phyloP scores from a whole-genome alignment of 257 asterid species.

The Leonotis leonurus region DNA sequence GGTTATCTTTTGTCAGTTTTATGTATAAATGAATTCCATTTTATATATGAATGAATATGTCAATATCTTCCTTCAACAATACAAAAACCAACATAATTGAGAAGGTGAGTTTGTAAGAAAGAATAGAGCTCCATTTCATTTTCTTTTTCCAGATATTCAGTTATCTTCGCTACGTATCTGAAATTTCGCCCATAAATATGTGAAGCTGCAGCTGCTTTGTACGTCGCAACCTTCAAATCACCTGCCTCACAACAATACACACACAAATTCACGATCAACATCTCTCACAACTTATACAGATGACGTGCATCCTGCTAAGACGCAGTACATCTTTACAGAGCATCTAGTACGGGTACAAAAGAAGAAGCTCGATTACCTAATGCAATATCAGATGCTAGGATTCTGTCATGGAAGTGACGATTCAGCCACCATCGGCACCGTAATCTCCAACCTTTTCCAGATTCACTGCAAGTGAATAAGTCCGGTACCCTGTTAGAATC shows the following conservation, averaged over 20 bases:
- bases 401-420: constrained; percentile 55
- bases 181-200: constrained; percentile 65
- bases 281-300: neutral
- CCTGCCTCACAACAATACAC: constrained; percentile 31
- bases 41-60: no score
- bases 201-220: constrained; percentile 72
- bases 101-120: constrained; percentile 40
- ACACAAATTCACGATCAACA: neutral
- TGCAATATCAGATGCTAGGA: constrained; percentile 40
- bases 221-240: constrained; percentile 48
- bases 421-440: constrained; percentile 86
- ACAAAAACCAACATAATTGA: constrained; percentile 53
- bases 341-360: neutral
- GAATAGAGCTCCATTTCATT: constrained; percentile 41
- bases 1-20: no score
- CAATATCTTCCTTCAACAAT: constrained; percentile 10
- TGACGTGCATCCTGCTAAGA: neutral
- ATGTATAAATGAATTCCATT: no score
- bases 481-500: constrained; percentile 41
- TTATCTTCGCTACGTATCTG: constrained; percentile 40
- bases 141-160: constrained; percentile 33
- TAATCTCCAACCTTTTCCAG: constrained; percentile 54
- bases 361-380: constrained; percentile 50
- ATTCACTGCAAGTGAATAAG: constrained; percentile 34
- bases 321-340: no score